These are phyloP conservation scores for Buddleja alternifolia DNA, from an alignment of 257 asterid species.

Conservation along the genomic window DNA sequence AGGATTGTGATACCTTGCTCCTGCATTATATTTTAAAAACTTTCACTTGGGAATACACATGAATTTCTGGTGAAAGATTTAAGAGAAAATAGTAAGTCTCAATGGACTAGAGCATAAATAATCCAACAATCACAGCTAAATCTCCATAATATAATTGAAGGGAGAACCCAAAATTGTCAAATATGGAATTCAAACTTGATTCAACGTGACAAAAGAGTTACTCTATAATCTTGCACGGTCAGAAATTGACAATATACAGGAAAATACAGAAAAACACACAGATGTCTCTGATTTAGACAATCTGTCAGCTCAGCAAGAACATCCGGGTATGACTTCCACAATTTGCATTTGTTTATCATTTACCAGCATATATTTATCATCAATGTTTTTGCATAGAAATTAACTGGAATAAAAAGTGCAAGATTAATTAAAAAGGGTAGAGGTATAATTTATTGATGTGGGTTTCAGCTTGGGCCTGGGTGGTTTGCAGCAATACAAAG, in stretches of 20 bases:
- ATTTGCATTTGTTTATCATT: too few species aligned
- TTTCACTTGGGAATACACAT: background rate
- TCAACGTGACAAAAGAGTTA: background rate
- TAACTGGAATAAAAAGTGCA: too few species aligned
- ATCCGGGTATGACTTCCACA: too few species aligned
- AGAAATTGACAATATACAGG: background rate
- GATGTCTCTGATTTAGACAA: background rate
- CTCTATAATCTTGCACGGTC: background rate
- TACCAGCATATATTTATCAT: too few species aligned
- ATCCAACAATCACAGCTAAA: background rate
- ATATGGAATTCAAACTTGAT: background rate
- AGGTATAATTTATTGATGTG: too few species aligned
- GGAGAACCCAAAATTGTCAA: too few species aligned
- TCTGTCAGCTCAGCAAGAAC: too few species aligned
- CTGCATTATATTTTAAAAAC: slow-evolving; percentile 43
- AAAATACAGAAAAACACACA: background rate
- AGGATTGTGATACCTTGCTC: slow-evolving; percentile 93
- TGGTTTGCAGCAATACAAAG: background rate
- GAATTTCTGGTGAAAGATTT: too few species aligned
- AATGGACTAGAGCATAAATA: background rate
- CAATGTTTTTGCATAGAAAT: too few species aligned
- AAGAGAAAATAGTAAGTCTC: background rate
- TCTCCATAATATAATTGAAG: background rate
- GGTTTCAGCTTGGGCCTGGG: too few species aligned
- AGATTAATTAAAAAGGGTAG: too few species aligned